Evolutionary conservation across 768 basidiomycete species (phyloP), one percentile per base, ranked within the genome.

Genomic region (Asterophora lycoperdoides): DNA sequence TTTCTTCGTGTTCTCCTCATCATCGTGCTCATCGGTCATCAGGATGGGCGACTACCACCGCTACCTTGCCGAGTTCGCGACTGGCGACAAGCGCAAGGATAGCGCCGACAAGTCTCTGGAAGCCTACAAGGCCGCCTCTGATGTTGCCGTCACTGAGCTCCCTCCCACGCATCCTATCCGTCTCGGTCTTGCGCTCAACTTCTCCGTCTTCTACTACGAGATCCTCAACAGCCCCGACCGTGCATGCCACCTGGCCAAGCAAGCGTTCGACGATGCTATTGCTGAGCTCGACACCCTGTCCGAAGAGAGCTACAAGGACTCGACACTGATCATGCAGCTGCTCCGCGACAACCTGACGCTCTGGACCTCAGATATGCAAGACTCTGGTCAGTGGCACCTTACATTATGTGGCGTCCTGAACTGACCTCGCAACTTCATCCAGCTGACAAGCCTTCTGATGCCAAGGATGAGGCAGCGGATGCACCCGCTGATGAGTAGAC

Each of bases 21-120:
- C 33, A 53, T 30, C 36, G 53, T 51, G 34, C 57, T 56, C 60
- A 62, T 54, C 62, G 3, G 45, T 46, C 49, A 37, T 47, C 61
- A 96, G 93, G 93, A 95, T 92, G 93, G 93, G 93, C 70, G 93
- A 97, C 72, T 95, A 97, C 75, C 93, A 96, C 80, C 92, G 93
- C 63, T 97, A 96, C 75, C 89, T 95, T 59, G 95, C 94, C 62
- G 94, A 98, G 75, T 98, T 97, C 66, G 93, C 94, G 46, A 94
- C 92, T 42, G 94, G 94, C 64, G 93, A 95, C 73, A 93, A 93
- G 80, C 89, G 94, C 72, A 92, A 93, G 75, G 87, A 91, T 64
- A 90, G 89, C 57, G 93, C 94, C 62, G 93, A 96, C 79, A 95
- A 95, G 77, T 96, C 94, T 1, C 79, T 97, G 56, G 91, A 91